A percentile compares a stretch with the other conserved stretches of the same genome.
Evolutionary conservation across 495 filamentous ascomycete species (phyloP).

Genomic region (Tuber borchii): DNA sequence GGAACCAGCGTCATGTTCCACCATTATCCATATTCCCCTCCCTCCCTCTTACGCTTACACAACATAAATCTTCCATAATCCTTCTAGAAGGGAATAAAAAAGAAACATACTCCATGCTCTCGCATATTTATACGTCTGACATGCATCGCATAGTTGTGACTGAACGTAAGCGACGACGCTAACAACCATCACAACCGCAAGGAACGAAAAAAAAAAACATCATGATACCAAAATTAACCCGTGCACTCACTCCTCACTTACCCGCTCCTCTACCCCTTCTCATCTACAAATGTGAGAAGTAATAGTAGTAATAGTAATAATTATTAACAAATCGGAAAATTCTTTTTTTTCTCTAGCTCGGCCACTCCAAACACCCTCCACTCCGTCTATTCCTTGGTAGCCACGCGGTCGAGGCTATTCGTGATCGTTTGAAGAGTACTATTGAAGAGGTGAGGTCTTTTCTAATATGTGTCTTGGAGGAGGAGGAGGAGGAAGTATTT

Average conservation of each 20-base stretch:
- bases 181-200: not conserved
- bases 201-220: not conserved
- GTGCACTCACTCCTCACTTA: not conserved
- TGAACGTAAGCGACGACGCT: not conserved
- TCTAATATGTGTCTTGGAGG: not conserved
- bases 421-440: slow-evolving; percentile 77
- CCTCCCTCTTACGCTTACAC: not conserved
- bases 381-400: slow-evolving; percentile 76
- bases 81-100: not conserved
- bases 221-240: slow-evolving; percentile 2
- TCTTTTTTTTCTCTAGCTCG: slow-evolving; percentile 47
- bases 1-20: not conserved
- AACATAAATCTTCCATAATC: not conserved
- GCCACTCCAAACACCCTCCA: slow-evolving; percentile 85
- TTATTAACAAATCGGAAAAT: not conserved
- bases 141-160: not conserved
- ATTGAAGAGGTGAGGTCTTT: slow-evolving; percentile 69
- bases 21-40: not conserved
- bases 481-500: not conserved
- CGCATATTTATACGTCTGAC: slow-evolving; percentile 6
- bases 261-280: not conserved
- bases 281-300: not conserved
- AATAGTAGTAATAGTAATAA: not conserved
- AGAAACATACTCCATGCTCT: not conserved
- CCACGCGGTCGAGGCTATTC: slow-evolving; percentile 90